phyloP scores from a whole-genome alignment of 208 protist genomes.

The Blechomonas ayalai region DNA sequence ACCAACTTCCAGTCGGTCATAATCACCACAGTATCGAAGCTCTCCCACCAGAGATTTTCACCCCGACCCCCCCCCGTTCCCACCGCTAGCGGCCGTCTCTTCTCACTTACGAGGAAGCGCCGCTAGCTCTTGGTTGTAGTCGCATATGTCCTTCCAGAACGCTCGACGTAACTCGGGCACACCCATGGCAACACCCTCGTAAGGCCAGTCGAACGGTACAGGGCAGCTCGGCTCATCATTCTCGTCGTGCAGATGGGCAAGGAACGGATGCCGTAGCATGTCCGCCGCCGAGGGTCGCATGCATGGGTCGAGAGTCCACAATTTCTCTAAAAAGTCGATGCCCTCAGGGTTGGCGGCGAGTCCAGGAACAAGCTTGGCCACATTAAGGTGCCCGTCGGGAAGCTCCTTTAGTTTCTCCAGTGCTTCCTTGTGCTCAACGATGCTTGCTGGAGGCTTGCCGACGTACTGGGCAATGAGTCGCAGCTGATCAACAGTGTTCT shows the following conservation, averaged over 20 bases:
- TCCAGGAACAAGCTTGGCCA: constrained; percentile 59
- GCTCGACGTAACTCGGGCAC: constrained; percentile 55
- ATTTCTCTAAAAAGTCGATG: constrained; percentile 72
- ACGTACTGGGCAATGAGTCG: constrained; percentile 86
- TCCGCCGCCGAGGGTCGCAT: constrained; percentile 74
- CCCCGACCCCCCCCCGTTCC: too few species aligned
- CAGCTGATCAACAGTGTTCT: constrained; percentile 91
- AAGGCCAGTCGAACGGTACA: constrained; percentile 56
- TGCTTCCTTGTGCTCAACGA: constrained; percentile 74
- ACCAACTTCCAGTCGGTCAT: too few species aligned
- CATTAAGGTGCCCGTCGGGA: constrained; percentile 53
- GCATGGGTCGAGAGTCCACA: constrained; percentile 70
- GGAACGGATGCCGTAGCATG: constrained; percentile 75
- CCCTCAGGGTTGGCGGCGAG: constrained; percentile 49
- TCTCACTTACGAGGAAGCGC: background rate
- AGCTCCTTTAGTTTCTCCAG: constrained; percentile 74
- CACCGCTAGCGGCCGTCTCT: too few species aligned
- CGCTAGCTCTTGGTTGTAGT: constrained; percentile 64
- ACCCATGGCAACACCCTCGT: constrained; percentile 67
- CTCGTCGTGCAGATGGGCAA: constrained; percentile 77
- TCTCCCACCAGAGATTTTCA: too few species aligned
- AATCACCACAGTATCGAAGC: too few species aligned
- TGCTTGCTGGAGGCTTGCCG: constrained; percentile 91
- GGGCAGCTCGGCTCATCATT: constrained; percentile 71
- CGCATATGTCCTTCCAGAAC: constrained; percentile 85